Base-by-base conservation (phyloP, 176 grass and related monocot species). In the Phoenix roebelenii region DNA sequence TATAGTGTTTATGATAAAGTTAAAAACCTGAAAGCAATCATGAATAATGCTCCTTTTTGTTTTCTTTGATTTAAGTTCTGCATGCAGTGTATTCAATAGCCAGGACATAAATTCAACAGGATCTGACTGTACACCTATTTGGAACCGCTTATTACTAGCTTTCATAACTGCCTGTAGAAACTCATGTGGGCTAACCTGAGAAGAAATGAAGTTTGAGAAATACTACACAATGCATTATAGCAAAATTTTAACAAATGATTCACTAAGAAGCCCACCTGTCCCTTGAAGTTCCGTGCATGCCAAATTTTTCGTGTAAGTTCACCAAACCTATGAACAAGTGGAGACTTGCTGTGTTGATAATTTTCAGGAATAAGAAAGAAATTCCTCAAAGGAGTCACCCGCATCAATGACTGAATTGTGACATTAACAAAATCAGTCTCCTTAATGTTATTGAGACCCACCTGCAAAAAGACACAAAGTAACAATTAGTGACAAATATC, bases 381-480 rank as follows among this genome's bases (percentile, higher is more conserved):
- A 75, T 97, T 97, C 71, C 93, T 88, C 72, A 97, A 67, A 72
- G 92, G 92, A 20, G 93, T 91, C 44, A 97, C 74, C 73, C 93
- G 85, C 93, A 97, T 97, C 56, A 97, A 68, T 22, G 93, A 91
- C 55, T 97, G 93, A 77, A 91, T 97, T 66, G 93, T 97, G 62
- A 91, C 93, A 56, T 97, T 97, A 55, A 97, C 70, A 80, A 97
- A 97, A 56, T 97, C 93, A 32, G 93, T 97, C 76, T 97, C 93
- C 75, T 97, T 88, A 49, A 97, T 97, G 73, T 97, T 97, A 72
- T 97, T 97, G 74, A 97, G 93, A 91, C 93, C 93, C 67, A 97
- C 84, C 93, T 97, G 59, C 74, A 78, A 76, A 79, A 66, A 66
- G 12, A 12, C 20, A 53, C 65, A 25, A 44, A 73, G 7, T 55